A percentile compares a stretch with the other conserved stretches of the same genome.
Evolutionary conservation across 108 stramenopile species (phyloP).

Genomic region (Heterococcus sp.): DNA sequence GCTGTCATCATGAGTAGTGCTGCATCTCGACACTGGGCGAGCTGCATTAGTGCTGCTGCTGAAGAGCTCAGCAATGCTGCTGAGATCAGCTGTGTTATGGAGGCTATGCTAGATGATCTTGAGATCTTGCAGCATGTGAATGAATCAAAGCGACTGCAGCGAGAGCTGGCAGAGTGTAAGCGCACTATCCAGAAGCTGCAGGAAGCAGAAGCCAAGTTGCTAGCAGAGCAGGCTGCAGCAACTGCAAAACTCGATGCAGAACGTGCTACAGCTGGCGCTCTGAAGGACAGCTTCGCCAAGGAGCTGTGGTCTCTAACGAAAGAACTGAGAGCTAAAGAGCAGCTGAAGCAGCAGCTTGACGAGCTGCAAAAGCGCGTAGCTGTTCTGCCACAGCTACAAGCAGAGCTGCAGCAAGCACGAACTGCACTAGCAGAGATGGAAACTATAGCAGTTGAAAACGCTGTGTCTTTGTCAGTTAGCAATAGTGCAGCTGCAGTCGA

Average conservation of each 20-base stretch:
- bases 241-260: constrained; percentile 12
- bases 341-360: background rate
- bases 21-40: too few species aligned
- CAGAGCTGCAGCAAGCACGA: background rate
- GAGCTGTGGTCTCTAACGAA: constrained; percentile 39
- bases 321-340: constrained; percentile 7
- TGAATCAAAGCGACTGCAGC: constrained; percentile 11
- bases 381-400: too few species aligned
- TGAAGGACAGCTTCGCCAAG: constrained; percentile 18
- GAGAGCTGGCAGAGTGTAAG: constrained; percentile 10
- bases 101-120: constrained; percentile 32
- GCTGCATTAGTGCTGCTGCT: too few species aligned
- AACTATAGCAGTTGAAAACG: background rate
- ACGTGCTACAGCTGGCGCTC: constrained; percentile 2
- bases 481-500: background rate
- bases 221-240: constrained; percentile 15
- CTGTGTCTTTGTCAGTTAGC: background rate
- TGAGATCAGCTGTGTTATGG: constrained; percentile 10
- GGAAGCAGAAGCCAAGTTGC: background rate
- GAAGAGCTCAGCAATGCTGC: background rate
- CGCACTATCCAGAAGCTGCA: background rate
- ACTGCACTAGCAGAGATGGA: background rate
- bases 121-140: constrained; percentile 38
- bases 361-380: background rate
- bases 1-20: background rate